phyloP scores from a whole-genome alignment of 352 stramenopile genomes.

The Saprolegnia diclina region DNA sequence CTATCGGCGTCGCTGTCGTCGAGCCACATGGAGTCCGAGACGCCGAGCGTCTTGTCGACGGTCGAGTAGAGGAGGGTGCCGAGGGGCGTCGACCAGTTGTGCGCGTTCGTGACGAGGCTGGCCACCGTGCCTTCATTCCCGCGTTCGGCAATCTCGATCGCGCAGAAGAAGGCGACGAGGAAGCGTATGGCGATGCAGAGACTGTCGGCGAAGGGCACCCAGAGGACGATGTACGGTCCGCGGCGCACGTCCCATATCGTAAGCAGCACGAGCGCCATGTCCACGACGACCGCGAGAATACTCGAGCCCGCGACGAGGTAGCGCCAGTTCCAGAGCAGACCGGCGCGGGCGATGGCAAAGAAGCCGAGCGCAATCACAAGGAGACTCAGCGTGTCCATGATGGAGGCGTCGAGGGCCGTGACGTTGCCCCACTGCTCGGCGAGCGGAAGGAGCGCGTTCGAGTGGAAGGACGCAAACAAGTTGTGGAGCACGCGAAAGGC shows the following conservation, averaged over 20 bases:
- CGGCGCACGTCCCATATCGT: constrained; percentile 15
- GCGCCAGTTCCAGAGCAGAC: constrained; percentile 5
- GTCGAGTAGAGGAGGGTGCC: background rate
- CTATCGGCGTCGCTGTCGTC: background rate
- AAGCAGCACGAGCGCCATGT: background rate
- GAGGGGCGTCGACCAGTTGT: constrained; percentile 9
- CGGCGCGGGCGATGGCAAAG: background rate
- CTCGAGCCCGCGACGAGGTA: background rate
- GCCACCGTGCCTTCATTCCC: constrained; percentile 7
- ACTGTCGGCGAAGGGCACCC: background rate
- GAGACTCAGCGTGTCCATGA: background rate
- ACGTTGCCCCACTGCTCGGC: constrained; percentile 7
- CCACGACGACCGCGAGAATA: background rate
- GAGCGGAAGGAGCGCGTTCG: background rate
- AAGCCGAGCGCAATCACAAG: background rate
- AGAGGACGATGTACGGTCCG: background rate
- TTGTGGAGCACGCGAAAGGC: constrained; percentile 61
- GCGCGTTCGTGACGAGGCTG: constrained; percentile 3
- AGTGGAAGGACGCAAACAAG: constrained; percentile 33
- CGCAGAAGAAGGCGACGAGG: constrained; percentile 8
- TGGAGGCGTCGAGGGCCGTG: constrained; percentile 3
- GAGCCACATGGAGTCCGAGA: constrained; percentile 1
- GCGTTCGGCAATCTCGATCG: constrained; percentile 11
- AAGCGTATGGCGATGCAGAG: background rate
- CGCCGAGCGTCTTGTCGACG: background rate